These are phyloP conservation scores for Avicennia marina DNA, from an alignment of 257 asterid species.

Conservation along the genomic window DNA sequence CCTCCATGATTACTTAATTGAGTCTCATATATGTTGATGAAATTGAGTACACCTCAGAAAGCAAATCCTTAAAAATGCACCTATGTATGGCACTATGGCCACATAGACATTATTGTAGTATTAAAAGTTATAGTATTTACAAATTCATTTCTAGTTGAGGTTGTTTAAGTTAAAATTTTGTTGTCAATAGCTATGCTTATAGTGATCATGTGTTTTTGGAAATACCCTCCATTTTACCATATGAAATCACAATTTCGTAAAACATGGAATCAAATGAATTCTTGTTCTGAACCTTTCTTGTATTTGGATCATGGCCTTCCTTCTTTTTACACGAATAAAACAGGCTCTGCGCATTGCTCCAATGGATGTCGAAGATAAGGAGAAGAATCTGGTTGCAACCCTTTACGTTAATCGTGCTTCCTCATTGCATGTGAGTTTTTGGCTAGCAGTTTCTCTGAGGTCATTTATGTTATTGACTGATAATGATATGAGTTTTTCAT, in stretches of 20 bases:
- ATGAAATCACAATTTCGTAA: no score
- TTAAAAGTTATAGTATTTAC: constrained; percentile 1
- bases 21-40: no score
- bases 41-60: no score
- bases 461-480: background rate
- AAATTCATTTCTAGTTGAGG: background rate
- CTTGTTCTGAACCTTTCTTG: background rate
- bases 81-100: background rate
- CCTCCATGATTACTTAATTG: no score
- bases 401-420: constrained; percentile 90
- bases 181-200: background rate
- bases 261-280: no score
- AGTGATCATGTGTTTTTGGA: no score
- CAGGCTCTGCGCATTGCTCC: constrained; percentile 88
- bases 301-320: constrained; percentile 7
- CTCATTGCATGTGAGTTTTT: constrained; percentile 63
- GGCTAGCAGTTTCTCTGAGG: background rate
- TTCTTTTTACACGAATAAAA: constrained; percentile 18
- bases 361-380: constrained; percentile 43
- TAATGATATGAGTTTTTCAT: no score
- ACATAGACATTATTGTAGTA: background rate
- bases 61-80: no score
- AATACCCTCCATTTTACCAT: no score
- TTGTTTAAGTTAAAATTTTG: background rate
- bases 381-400: constrained; percentile 48